Percentiles rank a stretch among this genome's conserved stretches.
These are phyloP conservation scores for Beauveria medogensis DNA, from an alignment of 2,329 filamentous ascomycete species.

Conservation along the genomic window DNA sequence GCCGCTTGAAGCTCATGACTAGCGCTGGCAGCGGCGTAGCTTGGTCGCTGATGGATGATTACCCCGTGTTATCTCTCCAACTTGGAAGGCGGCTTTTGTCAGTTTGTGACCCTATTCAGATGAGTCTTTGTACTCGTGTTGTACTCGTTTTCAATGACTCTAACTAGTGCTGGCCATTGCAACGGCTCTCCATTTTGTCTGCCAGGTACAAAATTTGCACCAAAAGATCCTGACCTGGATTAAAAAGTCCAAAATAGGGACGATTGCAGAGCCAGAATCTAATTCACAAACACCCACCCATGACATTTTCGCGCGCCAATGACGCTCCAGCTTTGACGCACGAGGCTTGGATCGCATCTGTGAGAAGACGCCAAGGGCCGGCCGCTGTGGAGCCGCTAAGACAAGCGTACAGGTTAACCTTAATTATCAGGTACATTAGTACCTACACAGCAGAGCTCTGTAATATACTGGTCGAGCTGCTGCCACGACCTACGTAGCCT, in stretches of 20 bases:
- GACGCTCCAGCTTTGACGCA: neutral
- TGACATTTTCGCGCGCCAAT: neutral
- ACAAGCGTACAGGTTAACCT: slow-evolving; percentile 6
- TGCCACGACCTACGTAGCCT: neutral
- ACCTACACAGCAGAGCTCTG: too few species aligned
- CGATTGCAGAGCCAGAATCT: neutral
- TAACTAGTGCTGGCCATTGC: too few species aligned
- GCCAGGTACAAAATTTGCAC: neutral
- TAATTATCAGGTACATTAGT: neutral
- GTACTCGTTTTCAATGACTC: neutral
- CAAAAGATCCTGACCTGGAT: neutral
- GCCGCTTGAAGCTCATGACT: neutral
- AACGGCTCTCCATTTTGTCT: neutral
- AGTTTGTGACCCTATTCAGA: neutral
- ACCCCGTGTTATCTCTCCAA: neutral
- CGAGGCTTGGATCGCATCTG: slow-evolving; percentile 1
- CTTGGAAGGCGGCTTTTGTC: neutral
- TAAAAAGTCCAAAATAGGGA: neutral
- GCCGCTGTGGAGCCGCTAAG: neutral
- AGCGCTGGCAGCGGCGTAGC: neutral
- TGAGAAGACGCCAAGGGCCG: neutral
- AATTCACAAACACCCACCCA: neutral
- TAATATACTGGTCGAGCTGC: too few species aligned
- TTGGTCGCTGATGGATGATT: neutral
- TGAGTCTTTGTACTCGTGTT: too few species aligned